Evolutionary conservation across 768 basidiomycete genomes (phyloP).

Genomic region (Leccinum variicolor): DNA sequence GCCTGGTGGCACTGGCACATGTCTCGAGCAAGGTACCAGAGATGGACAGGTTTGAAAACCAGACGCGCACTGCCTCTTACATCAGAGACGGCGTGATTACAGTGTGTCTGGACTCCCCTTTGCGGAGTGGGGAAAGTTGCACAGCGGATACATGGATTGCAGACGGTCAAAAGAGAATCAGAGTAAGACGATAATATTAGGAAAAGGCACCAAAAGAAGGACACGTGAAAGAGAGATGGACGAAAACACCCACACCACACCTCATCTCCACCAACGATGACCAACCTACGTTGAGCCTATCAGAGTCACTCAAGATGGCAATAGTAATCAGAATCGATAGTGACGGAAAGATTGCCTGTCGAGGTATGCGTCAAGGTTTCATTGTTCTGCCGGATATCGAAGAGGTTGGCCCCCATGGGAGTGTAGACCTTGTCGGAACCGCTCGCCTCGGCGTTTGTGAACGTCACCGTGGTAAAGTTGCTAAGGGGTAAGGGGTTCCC

Average conservation of each 20-base stretch:
- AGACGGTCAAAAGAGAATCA: neutral
- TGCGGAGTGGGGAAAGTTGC: neutral
- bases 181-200: neutral
- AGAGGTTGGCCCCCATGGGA: neutral
- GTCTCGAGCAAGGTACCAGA: too few species aligned
- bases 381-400: slow-evolving; percentile 3
- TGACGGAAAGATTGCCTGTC: neutral
- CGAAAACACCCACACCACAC: neutral
- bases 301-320: neutral
- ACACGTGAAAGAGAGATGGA: neutral
- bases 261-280: neutral
- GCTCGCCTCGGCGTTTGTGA: slow-evolving; percentile 2
- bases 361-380: neutral
- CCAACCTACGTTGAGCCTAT: neutral
- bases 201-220: neutral
- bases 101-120: neutral
- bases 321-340: neutral
- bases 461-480: slow-evolving; percentile 6
- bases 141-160: neutral
- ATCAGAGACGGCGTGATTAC: neutral
- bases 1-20: too few species aligned
- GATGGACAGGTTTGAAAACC: too few species aligned
- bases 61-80: too few species aligned
- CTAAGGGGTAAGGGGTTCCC: neutral
- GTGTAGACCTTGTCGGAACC: neutral